Evolutionary conservation across 2,329 filamentous ascomycete species (phyloP), one percentile per base, ranked within the genome.

Genomic region (Curvularia verruculosa): DNA sequence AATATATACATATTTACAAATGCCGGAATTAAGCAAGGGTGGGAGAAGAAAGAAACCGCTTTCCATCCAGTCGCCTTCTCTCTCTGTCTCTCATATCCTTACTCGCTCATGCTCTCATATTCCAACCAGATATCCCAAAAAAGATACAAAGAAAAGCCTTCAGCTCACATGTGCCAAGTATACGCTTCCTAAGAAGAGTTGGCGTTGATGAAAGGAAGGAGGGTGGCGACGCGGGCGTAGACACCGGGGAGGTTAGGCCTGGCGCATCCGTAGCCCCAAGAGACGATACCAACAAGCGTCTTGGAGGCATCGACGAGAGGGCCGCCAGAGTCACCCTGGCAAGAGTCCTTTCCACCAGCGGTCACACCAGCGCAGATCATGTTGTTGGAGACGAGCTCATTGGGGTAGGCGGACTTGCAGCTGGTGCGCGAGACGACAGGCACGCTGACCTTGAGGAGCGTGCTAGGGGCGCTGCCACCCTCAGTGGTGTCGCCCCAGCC

Each of bases 271-370:
- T 41, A 15, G 26, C 58, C 58, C 36, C 47, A 60, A 13, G 54
- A 58, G n/a, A 60, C 58, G 18, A 60, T 7, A 28, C 58, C 58
- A 34, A 60, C 23, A 24, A 60, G 54, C 1, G 24, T 29, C 50
- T 49, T 58, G 47, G 49, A 36, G 5, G 54, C 28, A 58, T 67
- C 49, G 51, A 70, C 52, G 15, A 72, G 60, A 23, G 70, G 68
- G 34, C 70, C 70, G 49, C 70, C 70, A 49, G 54, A 61, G 65
- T 72, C 70, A 57, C 70, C 70, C 66, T 72, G 70, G 70, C 70
- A 72, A 34, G 70, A 72, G 64, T 72, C 70, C 62, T 66, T 68
- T 52, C 70, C 70, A 52, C 70, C 70, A 13, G 52, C 37, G 7
- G 63, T 3, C n/a, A 59, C 3, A 36, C 67, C 70, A 29, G 70